Evolutionary conservation across 345 rosid genomes (phyloP).

Genomic region (Physaria fendleri): DNA sequence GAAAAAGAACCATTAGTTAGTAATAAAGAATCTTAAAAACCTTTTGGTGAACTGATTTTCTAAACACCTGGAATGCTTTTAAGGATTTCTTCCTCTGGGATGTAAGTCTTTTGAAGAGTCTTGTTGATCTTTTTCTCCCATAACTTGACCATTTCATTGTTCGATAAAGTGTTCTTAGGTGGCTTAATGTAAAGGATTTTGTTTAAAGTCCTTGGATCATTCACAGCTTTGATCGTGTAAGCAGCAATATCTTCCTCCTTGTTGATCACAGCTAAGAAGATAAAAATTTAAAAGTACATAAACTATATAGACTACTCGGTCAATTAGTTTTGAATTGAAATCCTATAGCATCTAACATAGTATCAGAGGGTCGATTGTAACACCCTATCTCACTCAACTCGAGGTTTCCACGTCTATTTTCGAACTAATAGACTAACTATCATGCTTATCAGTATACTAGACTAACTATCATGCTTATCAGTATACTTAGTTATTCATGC

Average conservation of each 20-base stretch:
- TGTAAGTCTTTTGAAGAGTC: constrained; percentile 38
- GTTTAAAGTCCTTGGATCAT: constrained; percentile 29
- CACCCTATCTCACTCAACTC: too few relatives aligned
- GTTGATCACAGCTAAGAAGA: constrained; percentile 36
- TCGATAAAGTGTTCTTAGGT: constrained; percentile 38
- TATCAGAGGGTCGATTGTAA: too few relatives aligned
- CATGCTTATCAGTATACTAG: too few relatives aligned
- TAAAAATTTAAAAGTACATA: too few relatives aligned
- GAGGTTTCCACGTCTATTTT: too few relatives aligned
- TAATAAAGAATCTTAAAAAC: background rate
- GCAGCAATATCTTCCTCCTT: constrained; percentile 46
- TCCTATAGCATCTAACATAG: too few relatives aligned
- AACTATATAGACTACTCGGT: too few relatives aligned
- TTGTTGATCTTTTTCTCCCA: constrained; percentile 60
- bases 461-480: too few relatives aligned
- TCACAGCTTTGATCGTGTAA: constrained; percentile 37
- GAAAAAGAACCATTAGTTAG: background rate
- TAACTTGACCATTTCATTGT: constrained; percentile 43
- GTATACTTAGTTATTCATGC: too few relatives aligned
- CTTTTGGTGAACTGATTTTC: background rate
- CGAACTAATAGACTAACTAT: too few relatives aligned
- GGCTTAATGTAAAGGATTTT: constrained; percentile 45
- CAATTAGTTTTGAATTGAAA: too few relatives aligned
- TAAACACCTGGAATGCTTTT: constrained; percentile 43
- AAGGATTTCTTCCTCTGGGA: constrained; percentile 44